These are phyloP conservation scores for Fusarium sp. DNA, from an alignment of 2,329 filamentous ascomycete species.

Conservation along the genomic window DNA sequence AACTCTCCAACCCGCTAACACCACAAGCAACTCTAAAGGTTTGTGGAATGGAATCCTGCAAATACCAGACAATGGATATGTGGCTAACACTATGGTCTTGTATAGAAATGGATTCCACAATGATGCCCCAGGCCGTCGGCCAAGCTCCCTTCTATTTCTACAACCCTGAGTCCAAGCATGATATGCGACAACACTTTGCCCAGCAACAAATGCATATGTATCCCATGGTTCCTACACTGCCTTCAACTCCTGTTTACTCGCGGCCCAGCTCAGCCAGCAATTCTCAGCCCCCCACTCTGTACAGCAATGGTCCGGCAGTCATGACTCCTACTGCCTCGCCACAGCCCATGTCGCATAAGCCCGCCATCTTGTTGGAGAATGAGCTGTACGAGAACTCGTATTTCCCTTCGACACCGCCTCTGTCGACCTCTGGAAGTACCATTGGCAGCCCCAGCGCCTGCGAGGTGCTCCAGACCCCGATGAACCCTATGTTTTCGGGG, in stretches of 20 bases:
- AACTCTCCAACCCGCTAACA: constrained; percentile 31
- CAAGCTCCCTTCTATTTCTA: constrained; percentile 90
- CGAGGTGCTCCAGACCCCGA: constrained; percentile 82
- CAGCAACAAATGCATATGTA: constrained; percentile 69
- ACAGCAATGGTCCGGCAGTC: constrained; percentile 67
- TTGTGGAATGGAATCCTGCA: constrained; percentile 38
- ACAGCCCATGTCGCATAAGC: constrained; percentile 78
- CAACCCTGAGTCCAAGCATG: constrained; percentile 77
- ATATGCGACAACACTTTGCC: constrained; percentile 77
- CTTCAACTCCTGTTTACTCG: constrained; percentile 72
- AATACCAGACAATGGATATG: constrained; percentile 17
- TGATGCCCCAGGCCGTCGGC: constrained; percentile 71
- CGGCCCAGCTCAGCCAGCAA: constrained; percentile 73
- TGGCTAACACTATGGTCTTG: constrained; percentile 30
- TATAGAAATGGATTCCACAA: constrained; percentile 71
- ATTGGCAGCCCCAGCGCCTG: constrained; percentile 86
- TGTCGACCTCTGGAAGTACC: constrained; percentile 85
- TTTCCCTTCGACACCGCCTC: constrained; percentile 86
- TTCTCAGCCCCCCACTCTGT: constrained; percentile 69
- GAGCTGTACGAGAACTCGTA: constrained; percentile 76
- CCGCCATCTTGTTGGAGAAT: constrained; percentile 81
- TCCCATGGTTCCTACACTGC: constrained; percentile 66
- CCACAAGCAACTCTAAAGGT: constrained; percentile 34
- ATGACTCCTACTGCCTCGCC: constrained; percentile 83
- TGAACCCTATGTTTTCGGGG: constrained; percentile 81